Evolutionary conservation across 2,329 filamentous ascomycete species (phyloP), one percentile per base, ranked within the genome.

Genomic region (Phoma herbarum): DNA sequence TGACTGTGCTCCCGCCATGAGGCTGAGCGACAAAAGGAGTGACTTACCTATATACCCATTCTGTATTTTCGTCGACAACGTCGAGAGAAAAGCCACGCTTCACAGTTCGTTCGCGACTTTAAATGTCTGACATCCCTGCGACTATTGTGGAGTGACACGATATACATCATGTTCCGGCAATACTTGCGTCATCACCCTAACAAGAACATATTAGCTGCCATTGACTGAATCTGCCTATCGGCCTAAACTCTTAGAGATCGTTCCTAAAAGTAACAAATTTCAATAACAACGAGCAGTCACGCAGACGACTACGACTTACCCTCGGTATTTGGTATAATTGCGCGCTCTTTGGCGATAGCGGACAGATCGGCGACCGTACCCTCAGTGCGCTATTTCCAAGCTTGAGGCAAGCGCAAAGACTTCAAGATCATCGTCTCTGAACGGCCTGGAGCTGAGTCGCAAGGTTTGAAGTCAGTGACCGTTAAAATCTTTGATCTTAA

Each of bases 1-100:
- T 71, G 20, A 59, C 53, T 28, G 47, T 37, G n/a, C 11, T n/a
- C 7, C 26, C 49, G 9, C 37, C 3, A 10, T 35, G 28, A 35
- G 22, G 6, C 11, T 10, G 23, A n/a, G 43, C 20, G 12, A 6
- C 18, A n/a, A 10, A 10, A 28, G 28, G 22, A 16, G 5, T 9
- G 31, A 8, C 11, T 26, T n/a, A 11, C 2, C 33, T 20, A 28
- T 26, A 48, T 48, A 44, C 20, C 35, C 25, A 20, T n/a, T 9
- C 4, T 22, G 3, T 23, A 8, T 35, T 6, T 7, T 29, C n/a
- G 14, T 29, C 35, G 12, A 16, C 18, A 12, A 14, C 6, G 16
- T 41, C n/a, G 20, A 8, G 23, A 14, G 10, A 23, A 22, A 14
- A 4, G 9, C 4, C 20, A 23, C 7, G 20, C 4, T 14, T 11